These are phyloP conservation scores for Auriscalpium microsporum DNA, from an alignment of 768 basidiomycete genomes.

Conservation along the genomic window DNA sequence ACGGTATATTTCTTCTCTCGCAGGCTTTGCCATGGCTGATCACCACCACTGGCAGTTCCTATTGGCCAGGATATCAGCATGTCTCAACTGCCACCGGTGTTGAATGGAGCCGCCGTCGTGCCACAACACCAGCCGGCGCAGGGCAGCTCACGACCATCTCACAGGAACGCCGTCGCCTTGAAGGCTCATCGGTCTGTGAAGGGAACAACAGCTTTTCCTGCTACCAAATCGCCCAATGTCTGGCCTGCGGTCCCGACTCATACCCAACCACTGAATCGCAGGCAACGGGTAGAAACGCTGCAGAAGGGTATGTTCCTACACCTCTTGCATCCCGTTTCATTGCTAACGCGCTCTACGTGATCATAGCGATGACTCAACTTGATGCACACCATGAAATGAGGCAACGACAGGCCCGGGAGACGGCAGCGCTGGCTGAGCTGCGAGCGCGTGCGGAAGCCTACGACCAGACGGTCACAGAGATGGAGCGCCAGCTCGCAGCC, in stretches of 20 bases:
- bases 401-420: neutral
- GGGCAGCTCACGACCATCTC: neutral
- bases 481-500: neutral
- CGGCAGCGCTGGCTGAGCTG: neutral
- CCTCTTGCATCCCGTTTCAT: neutral
- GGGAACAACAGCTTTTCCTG: neutral
- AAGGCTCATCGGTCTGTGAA: neutral
- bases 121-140: neutral
- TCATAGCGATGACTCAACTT: neutral
- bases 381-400: neutral
- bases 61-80: no score
- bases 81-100: no score
- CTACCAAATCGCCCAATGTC: neutral
- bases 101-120: neutral
- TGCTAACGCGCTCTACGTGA: neutral
- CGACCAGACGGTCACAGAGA: neutral
- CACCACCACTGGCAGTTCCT: no score
- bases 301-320: neutral
- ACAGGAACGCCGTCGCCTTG: neutral
- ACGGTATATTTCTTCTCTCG: no score
- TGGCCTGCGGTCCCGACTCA: neutral
- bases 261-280: neutral
- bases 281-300: neutral
- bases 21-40: no score
- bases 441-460: neutral